These are phyloP conservation scores for Cucumis cinereus DNA, from an alignment of 306 rosid genomes.

Conservation along the genomic window DNA sequence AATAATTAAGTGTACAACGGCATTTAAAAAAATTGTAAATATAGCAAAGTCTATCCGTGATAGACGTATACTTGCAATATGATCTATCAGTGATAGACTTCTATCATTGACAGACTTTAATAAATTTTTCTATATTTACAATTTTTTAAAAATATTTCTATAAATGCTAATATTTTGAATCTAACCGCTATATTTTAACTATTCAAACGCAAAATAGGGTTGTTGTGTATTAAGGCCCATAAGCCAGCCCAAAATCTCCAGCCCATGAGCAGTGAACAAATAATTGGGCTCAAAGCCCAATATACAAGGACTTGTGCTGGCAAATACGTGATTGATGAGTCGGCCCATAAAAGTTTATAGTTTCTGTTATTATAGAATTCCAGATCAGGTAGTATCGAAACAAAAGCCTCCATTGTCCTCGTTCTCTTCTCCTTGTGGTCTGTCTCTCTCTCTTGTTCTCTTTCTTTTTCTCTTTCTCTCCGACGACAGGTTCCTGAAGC, in stretches of 20 bases:
- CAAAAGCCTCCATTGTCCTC: neutral
- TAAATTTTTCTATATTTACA: too few species aligned
- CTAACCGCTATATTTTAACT: too few species aligned
- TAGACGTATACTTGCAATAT: too few species aligned
- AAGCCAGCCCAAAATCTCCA: neutral
- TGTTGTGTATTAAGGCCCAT: neutral
- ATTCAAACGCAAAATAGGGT: too few species aligned
- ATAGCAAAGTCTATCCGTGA: too few species aligned
- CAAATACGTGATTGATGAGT: neutral
- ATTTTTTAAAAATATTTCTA: too few species aligned
- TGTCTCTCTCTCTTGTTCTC: neutral
- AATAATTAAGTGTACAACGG: too few species aligned
- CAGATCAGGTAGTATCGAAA: neutral
- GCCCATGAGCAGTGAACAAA: neutral
- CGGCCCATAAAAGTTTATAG: neutral
- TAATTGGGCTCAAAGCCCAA: neutral
- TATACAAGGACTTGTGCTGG: neutral
- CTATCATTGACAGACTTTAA: too few species aligned
- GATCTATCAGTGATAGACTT: too few species aligned
- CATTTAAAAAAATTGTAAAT: too few species aligned
- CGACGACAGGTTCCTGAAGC: conserved; percentile 16
- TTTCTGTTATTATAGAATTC: neutral
- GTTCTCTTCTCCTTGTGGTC: neutral
- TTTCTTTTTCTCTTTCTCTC: neutral
- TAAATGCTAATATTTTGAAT: too few species aligned